phyloP scores from a whole-genome alignment of 1,284 basidiomycete genomes.

The Cutaneotrichosporon cyanovorans region DNA sequence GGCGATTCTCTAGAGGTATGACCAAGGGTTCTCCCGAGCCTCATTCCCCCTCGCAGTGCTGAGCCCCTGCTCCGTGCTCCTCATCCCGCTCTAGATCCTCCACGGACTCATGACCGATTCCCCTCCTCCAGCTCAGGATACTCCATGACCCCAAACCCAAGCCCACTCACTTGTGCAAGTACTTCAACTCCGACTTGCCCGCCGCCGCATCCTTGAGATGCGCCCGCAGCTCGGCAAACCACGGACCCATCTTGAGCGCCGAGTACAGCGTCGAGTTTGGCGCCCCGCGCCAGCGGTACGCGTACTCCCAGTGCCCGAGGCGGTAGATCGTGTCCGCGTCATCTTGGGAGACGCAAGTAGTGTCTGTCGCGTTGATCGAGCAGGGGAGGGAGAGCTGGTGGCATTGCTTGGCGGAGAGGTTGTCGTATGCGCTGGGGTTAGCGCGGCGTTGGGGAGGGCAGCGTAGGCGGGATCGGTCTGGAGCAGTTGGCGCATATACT shows the following conservation, averaged over 20 bases:
- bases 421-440: conserved; percentile 30
- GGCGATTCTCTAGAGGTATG: no score
- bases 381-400: conserved; percentile 30
- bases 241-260: conserved; percentile 31
- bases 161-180: conserved; percentile 36
- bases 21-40: no score
- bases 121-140: no score
- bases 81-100: no score
- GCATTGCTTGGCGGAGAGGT: conserved; percentile 37
- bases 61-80: no score
- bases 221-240: conserved; percentile 26
- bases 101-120: no score
- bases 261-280: conserved; percentile 22
- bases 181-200: conserved; percentile 19
- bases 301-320: conserved; percentile 35
- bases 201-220: conserved; percentile 22
- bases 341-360: conserved; percentile 24
- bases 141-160: no score
- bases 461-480: neutral
- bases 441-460: neutral
- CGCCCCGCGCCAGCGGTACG: conserved; percentile 27
- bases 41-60: no score
- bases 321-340: conserved; percentile 34
- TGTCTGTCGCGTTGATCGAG: conserved; percentile 22
- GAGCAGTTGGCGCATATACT: no score